These are phyloP conservation scores for Sanguinoderma infundibulare DNA, from an alignment of 1,284 basidiomycete genomes.

Conservation along the genomic window DNA sequence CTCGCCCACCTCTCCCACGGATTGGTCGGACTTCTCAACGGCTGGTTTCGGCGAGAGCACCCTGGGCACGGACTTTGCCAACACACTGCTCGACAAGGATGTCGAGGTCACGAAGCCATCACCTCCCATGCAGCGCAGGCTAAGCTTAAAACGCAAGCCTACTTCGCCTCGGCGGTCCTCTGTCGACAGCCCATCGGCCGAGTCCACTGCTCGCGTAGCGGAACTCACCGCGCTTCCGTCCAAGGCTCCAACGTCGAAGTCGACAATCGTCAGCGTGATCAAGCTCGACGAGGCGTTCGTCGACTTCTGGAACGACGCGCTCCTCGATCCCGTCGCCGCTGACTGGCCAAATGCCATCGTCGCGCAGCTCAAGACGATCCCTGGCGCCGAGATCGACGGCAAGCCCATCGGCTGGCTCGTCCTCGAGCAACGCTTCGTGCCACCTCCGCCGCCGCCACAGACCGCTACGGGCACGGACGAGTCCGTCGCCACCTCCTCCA, in stretches of 20 bases:
- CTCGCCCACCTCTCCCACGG: conserved; percentile 30
- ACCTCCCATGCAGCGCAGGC: conserved; percentile 29
- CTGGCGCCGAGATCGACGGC: conserved; percentile 22
- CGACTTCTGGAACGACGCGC: conserved; percentile 76
- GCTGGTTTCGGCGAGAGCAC: conserved; percentile 61
- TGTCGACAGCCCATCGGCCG: conserved; percentile 28
- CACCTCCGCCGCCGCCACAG: conserved; percentile 41
- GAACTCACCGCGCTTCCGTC: conserved; percentile 6
- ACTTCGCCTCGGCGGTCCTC: conserved; percentile 34
- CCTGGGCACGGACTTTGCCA: conserved; percentile 51
- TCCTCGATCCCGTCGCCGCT: conserved; percentile 65
- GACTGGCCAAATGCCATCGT: conserved; percentile 70
- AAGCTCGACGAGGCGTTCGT: conserved; percentile 77
- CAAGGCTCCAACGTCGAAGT: conserved; percentile 41
- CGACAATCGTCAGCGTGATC: conserved; percentile 50
- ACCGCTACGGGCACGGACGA: conserved; percentile 20
- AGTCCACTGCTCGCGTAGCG: conserved; percentile 13
- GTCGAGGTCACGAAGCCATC: conserved; percentile 60
- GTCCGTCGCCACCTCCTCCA: conserved; percentile 53
- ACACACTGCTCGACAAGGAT: conserved; percentile 62
- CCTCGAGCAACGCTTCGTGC: conserved; percentile 60
- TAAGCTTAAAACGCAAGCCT: conserved; percentile 36
- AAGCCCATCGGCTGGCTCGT: conserved; percentile 61
- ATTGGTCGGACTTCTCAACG: conserved; percentile 57
- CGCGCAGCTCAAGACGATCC: conserved; percentile 58